Base-by-base conservation (phyloP, 2,329 filamentous ascomycete genomes). In the Fragosphaeria purpurea region DNA sequence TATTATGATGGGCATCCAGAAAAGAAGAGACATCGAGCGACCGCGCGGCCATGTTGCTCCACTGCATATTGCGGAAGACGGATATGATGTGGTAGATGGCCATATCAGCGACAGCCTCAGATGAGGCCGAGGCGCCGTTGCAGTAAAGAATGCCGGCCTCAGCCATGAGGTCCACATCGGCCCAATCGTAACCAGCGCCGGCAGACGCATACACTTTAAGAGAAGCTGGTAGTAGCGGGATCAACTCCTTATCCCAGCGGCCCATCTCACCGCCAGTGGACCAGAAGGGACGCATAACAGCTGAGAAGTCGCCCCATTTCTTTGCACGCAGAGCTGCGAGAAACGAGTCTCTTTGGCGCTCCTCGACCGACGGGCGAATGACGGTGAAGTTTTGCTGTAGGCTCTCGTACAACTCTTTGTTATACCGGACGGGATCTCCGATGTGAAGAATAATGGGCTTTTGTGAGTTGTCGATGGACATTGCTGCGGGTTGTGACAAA, bases 21-120 rank as follows among this genome's bases (percentile, higher is more conserved):
- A 69, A 62, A 30, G 65, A 60, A 4, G 68, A 67, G 4, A 72
- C 63, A 42, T 52, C 42, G 11, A 22, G n/a, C 10, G 48, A 41
- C 6, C 49, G 52, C 0, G 82, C 81, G 2, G 81, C 78, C 4
- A 70, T 61, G 47, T 78, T 74, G 55, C 76, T 82, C 77, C 82
- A 86, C 1, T 78, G 72, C 10, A 88, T 74, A 44, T 79, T 73
- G 47, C 85, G 80, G 68, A 87, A 88, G 11, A 78, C 80, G 7
- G 77, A 76, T 46, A 89, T 76, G 57, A 88, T 77, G 58, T 85
- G 75, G 59, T 80, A 82, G 41, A 86, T 71, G 13, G 82, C 79
- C 54, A 85, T 79, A 63, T 88, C 85, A 47, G 84, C 83, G 1
- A 88, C 84, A 6, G 83, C 79, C 60, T 88, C 85, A 6, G 82